Percentiles rank a stretch among this genome's conserved stretches.
Evolutionary conservation across 1,284 basidiomycete genomes (phyloP).

Genomic region (Trametes sp.): DNA sequence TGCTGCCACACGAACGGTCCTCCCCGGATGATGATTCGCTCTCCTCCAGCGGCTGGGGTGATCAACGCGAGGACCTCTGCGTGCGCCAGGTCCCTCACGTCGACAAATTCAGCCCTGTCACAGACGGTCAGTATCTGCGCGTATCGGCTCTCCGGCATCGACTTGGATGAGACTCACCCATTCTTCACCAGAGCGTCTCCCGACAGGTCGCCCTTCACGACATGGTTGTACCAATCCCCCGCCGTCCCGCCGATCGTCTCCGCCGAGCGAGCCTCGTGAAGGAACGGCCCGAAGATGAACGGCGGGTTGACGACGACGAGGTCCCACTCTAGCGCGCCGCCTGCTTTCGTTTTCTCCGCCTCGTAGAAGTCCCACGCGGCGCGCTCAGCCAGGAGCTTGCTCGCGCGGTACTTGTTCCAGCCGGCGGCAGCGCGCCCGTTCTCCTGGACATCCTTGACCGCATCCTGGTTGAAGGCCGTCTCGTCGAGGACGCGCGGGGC

Average conservation of each 20-base stretch:
- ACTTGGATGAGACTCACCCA: not conserved
- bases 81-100: constrained; percentile 66
- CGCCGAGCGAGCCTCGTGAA: constrained; percentile 56
- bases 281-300: constrained; percentile 53
- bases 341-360: constrained; percentile 51
- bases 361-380: constrained; percentile 57
- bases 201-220: constrained; percentile 40
- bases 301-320: constrained; percentile 62
- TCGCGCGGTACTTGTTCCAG: constrained; percentile 59
- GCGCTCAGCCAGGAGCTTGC: constrained; percentile 76
- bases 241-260: constrained; percentile 60
- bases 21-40: constrained; percentile 60
- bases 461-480: constrained; percentile 71
- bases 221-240: constrained; percentile 41
- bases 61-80: constrained; percentile 62
- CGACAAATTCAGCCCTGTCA: constrained; percentile 49
- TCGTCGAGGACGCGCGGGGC: constrained; percentile 46
- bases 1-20: constrained; percentile 46
- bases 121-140: constrained; percentile 37
- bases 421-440: constrained; percentile 55
- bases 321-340: constrained; percentile 53
- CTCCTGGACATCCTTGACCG: constrained; percentile 59
- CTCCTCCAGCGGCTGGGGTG: constrained; percentile 59
- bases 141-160: not conserved
- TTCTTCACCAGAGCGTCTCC: constrained; percentile 22